Percentiles rank a stretch among this genome's conserved stretches.
Evolutionary conservation across 176 grass and related monocot genomes (phyloP).

Genomic region (Phoenix dactylifera): DNA sequence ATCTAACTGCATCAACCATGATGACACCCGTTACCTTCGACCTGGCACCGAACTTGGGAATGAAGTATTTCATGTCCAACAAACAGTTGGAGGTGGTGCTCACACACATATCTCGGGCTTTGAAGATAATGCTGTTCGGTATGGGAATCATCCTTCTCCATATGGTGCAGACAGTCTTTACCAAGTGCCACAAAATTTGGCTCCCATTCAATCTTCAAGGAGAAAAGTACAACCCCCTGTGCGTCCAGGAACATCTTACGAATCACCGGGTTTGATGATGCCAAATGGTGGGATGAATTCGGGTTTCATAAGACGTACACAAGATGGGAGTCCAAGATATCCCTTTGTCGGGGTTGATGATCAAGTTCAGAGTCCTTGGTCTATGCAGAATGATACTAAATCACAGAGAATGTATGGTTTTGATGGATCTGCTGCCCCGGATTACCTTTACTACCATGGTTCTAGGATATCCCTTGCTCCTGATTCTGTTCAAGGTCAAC

Average conservation of each 20-base stretch:
- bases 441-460: slow-evolving; percentile 26
- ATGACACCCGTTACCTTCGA: slow-evolving; percentile 43
- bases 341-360: slow-evolving; percentile 37
- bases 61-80: slow-evolving; percentile 59
- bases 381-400: slow-evolving; percentile 31
- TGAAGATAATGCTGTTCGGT: slow-evolving; percentile 37
- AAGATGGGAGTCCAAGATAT: slow-evolving; percentile 64
- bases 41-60: slow-evolving; percentile 29
- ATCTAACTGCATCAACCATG: slow-evolving; percentile 36
- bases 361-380: slow-evolving; percentile 33
- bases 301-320: slow-evolving; percentile 8
- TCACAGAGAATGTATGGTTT: slow-evolving; percentile 40
- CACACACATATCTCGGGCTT: slow-evolving; percentile 36
- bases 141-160: slow-evolving; percentile 48
- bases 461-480: slow-evolving; percentile 33
- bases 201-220: slow-evolving; percentile 57
- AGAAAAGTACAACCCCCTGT: slow-evolving; percentile 41
- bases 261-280: slow-evolving; percentile 44
- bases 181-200: slow-evolving; percentile 67
- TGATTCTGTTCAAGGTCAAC: slow-evolving; percentile 40
- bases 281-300: not conserved
- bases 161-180: slow-evolving; percentile 66
- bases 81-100: slow-evolving; percentile 27
- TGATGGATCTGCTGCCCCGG: slow-evolving; percentile 44
- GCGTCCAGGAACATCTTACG: slow-evolving; percentile 38